Conservation (phyloP, 768 basidiomycete genomes). For the Amanita subjunquillea region DNA sequence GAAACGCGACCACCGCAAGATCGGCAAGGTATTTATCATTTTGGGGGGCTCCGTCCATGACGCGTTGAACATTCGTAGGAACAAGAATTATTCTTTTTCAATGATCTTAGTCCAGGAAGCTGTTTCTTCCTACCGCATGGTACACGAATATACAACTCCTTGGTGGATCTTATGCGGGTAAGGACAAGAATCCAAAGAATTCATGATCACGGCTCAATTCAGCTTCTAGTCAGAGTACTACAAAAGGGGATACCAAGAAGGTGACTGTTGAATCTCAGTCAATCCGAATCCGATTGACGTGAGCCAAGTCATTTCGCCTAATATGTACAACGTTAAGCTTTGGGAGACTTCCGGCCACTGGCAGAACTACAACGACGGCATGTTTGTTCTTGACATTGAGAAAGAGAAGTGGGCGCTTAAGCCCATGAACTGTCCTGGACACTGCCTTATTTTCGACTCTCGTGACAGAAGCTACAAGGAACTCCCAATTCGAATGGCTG, state of each 20-base stretch:
- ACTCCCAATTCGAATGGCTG: conserved; percentile 94
- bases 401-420: conserved; percentile 95
- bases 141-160: conserved; percentile 90
- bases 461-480: conserved; percentile 92
- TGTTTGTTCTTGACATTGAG: conserved; percentile 92
- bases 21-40: conserved; percentile 46
- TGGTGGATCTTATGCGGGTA: conserved; percentile 86
- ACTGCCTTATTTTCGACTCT: conserved; percentile 92
- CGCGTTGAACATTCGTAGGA: conserved; percentile 32
- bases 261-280: conserved; percentile 24
- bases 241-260: conserved; percentile 94
- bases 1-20: conserved; percentile 95
- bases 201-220: conserved; percentile 2
- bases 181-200: conserved; percentile 16
- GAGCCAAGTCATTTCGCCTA: conserved; percentile 82
- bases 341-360: conserved; percentile 99
- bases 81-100: conserved; percentile 98
- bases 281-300: background rate
- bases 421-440: conserved; percentile 99
- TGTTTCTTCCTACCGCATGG: conserved; percentile 98
- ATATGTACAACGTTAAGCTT: conserved; percentile 92
- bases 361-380: conserved; percentile 97
- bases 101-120: conserved; percentile 90
- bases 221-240: conserved; percentile 70
- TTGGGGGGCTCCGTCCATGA: conserved; percentile 26